Evolutionary conservation across 2,329 filamentous ascomycete species (phyloP), one percentile per base, ranked within the genome.

Genomic region (Thelonectria discophora): DNA sequence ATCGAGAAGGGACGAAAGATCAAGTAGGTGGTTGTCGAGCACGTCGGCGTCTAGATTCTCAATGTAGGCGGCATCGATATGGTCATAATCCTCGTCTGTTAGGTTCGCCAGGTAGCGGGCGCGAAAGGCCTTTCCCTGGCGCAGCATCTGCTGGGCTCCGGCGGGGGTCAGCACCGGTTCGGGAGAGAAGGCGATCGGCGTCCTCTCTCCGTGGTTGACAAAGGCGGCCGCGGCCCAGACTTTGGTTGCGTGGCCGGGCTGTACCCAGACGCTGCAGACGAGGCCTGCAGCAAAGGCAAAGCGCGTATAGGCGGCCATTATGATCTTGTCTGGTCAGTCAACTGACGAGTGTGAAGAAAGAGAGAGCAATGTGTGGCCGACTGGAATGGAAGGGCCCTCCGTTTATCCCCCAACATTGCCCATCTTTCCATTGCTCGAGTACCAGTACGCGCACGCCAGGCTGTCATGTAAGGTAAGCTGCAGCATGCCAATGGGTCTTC

Each of bases 191-290:
- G 73, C 48, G 2, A 76, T 47, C 2, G 85, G 85, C 5, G 80
- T 84, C 42, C 78, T 82, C 69, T 88, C 85, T 68, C 86, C 86
- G 67, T 86, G 75, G 63, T 81, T 75, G 64, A 85, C 66, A 70
- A 80, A 84, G 21, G 78, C 79, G 45, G 82, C 79, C 0, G 79
- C 80, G 4, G 81, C 80, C 81, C 82, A 85, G 52, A 86, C 79
- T 24, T 75, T 80, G 51, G 79, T 76, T 17, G 65, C 60, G 32
- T 69, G 72, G 30, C 64, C 61, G 12, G 73, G 68, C 52, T 79
- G 75, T 8, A 76, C 79, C 15, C 69, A 60, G 34, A 65, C 59
- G 37, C 65, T 63, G 18, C 65, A 60, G 21, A 73, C 49, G 24
- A 78, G 62, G 42, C 61, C 52, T 20, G 54, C 32, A 47, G 58